Percentiles rank a stretch among this genome's conserved stretches.
These are phyloP conservation scores for Ceratobasidium sp. DNA, from an alignment of 1,284 basidiomycete genomes.

Conservation along the genomic window DNA sequence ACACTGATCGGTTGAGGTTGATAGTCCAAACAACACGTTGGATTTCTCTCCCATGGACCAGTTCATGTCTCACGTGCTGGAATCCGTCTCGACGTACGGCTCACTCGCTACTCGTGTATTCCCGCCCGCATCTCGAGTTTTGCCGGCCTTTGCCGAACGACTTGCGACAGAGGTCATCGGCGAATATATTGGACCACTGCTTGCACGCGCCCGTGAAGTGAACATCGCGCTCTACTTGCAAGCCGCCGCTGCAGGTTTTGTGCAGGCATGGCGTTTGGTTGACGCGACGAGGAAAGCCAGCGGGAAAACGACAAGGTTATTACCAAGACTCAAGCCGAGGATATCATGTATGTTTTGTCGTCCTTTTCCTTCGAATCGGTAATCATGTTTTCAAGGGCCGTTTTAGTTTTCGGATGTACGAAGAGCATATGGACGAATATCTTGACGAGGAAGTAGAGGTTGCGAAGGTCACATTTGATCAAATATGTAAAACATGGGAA, in stretches of 20 bases:
- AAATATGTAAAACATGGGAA: conserved; percentile 83
- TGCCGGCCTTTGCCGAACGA: conserved; percentile 77
- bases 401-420: conserved; percentile 87
- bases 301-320: conserved; percentile 46
- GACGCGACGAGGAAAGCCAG: conserved; percentile 55
- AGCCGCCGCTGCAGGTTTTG: conserved; percentile 88
- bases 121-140: conserved; percentile 74
- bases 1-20: conserved; percentile 49
- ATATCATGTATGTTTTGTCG: conserved; percentile 71
- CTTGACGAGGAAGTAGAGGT: conserved; percentile 91
- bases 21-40: conserved; percentile 52
- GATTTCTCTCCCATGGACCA: conserved; percentile 93
- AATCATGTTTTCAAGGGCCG: conserved; percentile 21
- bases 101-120: conserved; percentile 84
- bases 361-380: conserved; percentile 27
- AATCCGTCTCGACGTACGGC: conserved; percentile 75
- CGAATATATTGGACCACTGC: conserved; percentile 84
- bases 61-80: conserved; percentile 78
- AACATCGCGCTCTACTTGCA: conserved; percentile 79
- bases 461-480: conserved; percentile 76
- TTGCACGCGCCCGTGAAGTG: conserved; percentile 79
- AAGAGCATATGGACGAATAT: conserved; percentile 95
- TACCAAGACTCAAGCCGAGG: conserved; percentile 63
- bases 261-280: conserved; percentile 86
- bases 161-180: conserved; percentile 82